phyloP scores from a whole-genome alignment of 306 rosid genomes.

The Mimosa bimucronata region DNA sequence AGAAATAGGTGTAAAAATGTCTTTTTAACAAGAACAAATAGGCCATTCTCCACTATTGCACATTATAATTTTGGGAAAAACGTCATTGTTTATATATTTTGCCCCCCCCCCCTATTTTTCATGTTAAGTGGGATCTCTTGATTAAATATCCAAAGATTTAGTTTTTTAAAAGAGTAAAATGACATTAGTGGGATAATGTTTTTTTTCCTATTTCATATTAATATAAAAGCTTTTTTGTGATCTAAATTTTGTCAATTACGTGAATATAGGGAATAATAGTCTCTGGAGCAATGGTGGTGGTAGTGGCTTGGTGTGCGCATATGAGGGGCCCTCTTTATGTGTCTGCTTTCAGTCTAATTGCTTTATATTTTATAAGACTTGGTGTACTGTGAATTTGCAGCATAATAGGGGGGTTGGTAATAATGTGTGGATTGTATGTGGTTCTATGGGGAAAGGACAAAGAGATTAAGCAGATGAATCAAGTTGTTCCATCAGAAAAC shows the following conservation, averaged over 20 bases:
- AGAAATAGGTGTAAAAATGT: too few species aligned
- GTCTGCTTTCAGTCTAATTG: background rate
- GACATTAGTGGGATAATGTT: too few species aligned
- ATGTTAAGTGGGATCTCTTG: too few species aligned
- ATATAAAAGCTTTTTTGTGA: background rate
- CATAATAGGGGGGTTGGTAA: background rate
- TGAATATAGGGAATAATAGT: conserved; percentile 43
- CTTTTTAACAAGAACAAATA: too few species aligned
- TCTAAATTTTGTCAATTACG: background rate
- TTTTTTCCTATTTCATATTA: too few species aligned
- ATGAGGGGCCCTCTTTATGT: conserved; percentile 20
- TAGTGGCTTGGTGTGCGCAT: conserved; percentile 40
- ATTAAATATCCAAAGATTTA: too few species aligned
- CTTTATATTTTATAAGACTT: too few species aligned
- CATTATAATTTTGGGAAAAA: too few species aligned
- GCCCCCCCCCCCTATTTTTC: too few species aligned
- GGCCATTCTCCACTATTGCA: too few species aligned
- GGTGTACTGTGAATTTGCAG: background rate
- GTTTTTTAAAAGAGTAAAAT: too few species aligned
- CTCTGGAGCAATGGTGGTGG: conserved; percentile 39
- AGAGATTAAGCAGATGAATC: background rate
- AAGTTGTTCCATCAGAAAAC: background rate
- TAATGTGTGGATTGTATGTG: background rate
- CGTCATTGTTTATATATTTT: too few species aligned
- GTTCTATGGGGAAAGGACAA: background rate